Evolutionary conservation across 208 protist species (phyloP), one percentile per base, ranked within the genome.

Genomic region (Acanthamoeba castellanii): DNA sequence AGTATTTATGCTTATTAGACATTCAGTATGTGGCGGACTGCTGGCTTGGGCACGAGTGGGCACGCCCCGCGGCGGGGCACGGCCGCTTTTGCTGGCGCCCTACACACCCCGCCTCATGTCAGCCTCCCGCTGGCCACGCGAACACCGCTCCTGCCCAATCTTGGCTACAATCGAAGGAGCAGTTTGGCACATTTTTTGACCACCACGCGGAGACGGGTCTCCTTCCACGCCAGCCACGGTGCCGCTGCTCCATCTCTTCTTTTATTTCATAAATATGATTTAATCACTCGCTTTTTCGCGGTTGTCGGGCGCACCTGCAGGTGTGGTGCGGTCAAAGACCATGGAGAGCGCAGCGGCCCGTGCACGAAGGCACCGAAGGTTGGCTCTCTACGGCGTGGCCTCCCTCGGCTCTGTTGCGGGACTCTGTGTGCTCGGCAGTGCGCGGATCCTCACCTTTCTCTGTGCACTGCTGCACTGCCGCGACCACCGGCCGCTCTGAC

Each of bases 241-340:
- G 50, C 68, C 27, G 13, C 68, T 42, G n/a, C 30, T 20, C 1
- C 68, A 45, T 76, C 27, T 74, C 7, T 57, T 57, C 16, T 57
- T 57, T 20, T 57, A 20, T 20, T 57, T 57, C 16, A 57, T 57
- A 20, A 57, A 57, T n/a, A n/a, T n/a, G n/a, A n/a, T n/a, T n/a
- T n/a, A n/a, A n/a, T n/a, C n/a, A n/a, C n/a, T n/a, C n/a, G n/a
- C n/a, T n/a, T n/a, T n/a, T n/a, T n/a, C n/a, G n/a, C n/a, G n/a
- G n/a, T n/a, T n/a, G n/a, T n/a, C n/a, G n/a, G n/a, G n/a, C n/a
- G n/a, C n/a, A n/a, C n/a, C n/a, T 30, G 7, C 42, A 87, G 78
- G 78, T 2, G 78, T 87, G 8, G 78, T 87, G 27, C 37, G 50
- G 78, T 87, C 78, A 25, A 61, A 30, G 47, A 87, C 78, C 11